These are phyloP conservation scores for Styphnolobium japonicum DNA, from an alignment of 306 rosid species.

Conservation along the genomic window DNA sequence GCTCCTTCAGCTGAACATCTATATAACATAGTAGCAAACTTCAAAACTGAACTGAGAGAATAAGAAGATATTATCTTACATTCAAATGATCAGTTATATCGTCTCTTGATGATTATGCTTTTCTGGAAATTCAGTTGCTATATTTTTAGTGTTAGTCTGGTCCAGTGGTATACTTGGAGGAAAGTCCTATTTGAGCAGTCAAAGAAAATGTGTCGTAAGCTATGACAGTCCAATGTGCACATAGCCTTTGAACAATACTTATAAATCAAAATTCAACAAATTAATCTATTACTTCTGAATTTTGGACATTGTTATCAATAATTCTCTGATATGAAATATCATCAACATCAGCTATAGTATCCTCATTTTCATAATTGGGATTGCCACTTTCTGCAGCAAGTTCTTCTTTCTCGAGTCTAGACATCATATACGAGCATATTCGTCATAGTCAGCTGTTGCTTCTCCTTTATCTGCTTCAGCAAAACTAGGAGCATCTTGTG, in stretches of 20 bases:
- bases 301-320: conserved; percentile 25
- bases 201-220: conserved; percentile 13
- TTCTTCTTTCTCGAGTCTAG: conserved; percentile 78
- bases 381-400: conserved; percentile 56
- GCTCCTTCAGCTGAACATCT: conserved; percentile 18
- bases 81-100: conserved; percentile 42
- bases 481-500: conserved; percentile 37
- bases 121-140: conserved; percentile 10
- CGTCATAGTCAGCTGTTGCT: conserved; percentile 44
- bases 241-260: conserved; percentile 24
- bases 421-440: conserved; percentile 50
- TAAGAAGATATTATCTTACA: conserved; percentile 48
- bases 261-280: conserved; percentile 24
- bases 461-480: conserved; percentile 24
- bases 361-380: conserved; percentile 36
- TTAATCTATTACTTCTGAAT: conserved; percentile 46
- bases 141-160: conserved; percentile 26
- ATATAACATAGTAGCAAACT: conserved; percentile 22
- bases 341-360: conserved; percentile 34
- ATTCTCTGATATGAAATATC: conserved; percentile 36
- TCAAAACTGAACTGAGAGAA: conserved; percentile 14
- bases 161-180: conserved; percentile 30
- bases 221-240: conserved; percentile 13
- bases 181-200: conserved; percentile 34
- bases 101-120: conserved; percentile 24